phyloP scores from a whole-genome alignment of 2,329 filamentous ascomycete species.

The Xylariaceae sp. region DNA sequence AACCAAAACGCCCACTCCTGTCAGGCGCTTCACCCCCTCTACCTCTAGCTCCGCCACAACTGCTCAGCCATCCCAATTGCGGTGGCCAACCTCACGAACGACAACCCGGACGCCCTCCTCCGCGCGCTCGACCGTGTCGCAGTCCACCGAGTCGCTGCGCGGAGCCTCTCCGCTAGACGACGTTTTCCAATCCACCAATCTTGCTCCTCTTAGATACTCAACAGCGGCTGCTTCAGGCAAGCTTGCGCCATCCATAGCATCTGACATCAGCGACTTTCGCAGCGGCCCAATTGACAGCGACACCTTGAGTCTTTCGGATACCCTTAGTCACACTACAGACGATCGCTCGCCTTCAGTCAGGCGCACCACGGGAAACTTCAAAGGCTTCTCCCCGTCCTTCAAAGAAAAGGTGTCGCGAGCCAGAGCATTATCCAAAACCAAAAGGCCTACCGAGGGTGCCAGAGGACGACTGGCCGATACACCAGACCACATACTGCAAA shows the following conservation, averaged over 20 bases:
- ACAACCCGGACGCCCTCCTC: not conserved
- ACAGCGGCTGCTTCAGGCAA: slow-evolving; percentile 11
- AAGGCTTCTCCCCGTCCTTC: slow-evolving; percentile 6
- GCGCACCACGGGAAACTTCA: slow-evolving; percentile 11
- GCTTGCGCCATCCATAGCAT: slow-evolving; percentile 10
- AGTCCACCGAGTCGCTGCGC: slow-evolving; percentile 4
- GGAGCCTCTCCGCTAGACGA: slow-evolving; percentile 7
- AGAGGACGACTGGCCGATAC: slow-evolving; percentile 10
- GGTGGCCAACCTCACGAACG: not conserved
- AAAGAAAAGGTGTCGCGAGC: slow-evolving; percentile 8
- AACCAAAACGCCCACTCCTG: slow-evolving; percentile 29
- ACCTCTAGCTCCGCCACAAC: slow-evolving; percentile 7
- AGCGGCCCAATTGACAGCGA: slow-evolving; percentile 19
- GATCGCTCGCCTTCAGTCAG: slow-evolving; percentile 9
- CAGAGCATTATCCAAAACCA: not conserved
- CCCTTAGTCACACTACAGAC: slow-evolving; percentile 22
- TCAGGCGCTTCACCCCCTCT: slow-evolving; percentile 12
- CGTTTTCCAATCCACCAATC: slow-evolving; percentile 14
- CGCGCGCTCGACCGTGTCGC: slow-evolving; percentile 4
- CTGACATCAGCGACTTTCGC: slow-evolving; percentile 18
- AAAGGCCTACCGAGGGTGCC: not conserved
- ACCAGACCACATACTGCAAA: slow-evolving; percentile 4
- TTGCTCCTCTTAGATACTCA: slow-evolving; percentile 19
- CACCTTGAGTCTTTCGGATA: slow-evolving; percentile 24
- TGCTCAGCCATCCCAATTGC: slow-evolving; percentile 8